Conservation (phyloP, 352 stramenopile genomes). For the Globisporangium nagaii region DNA sequence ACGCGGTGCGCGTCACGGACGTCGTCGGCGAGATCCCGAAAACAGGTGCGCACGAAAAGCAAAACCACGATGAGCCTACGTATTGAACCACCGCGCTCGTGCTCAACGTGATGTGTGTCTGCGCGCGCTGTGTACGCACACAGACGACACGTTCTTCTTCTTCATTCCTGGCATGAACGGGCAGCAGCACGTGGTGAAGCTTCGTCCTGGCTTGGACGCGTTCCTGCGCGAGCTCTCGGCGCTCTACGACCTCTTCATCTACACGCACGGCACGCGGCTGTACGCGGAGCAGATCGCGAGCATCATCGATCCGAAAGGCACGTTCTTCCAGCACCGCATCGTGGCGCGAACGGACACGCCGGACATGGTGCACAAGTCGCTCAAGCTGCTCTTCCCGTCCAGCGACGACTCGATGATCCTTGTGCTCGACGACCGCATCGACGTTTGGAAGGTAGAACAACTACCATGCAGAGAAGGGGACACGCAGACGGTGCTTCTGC, state of each 20-base stretch:
- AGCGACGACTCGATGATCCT: conserved; percentile 87
- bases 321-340: conserved; percentile 84
- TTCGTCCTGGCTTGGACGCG: conserved; percentile 84
- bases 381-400: conserved; percentile 83
- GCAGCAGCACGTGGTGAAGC: conserved; percentile 91
- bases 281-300: conserved; percentile 94
- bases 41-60: conserved; percentile 44
- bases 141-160: conserved; percentile 79
- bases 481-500: not conserved
- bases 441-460: conserved; percentile 67
- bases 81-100: too few relatives aligned
- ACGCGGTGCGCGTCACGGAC: conserved; percentile 85
- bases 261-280: conserved; percentile 91
- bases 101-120: not conserved
- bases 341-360: conserved; percentile 83
- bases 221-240: conserved; percentile 84
- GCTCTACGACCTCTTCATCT: conserved; percentile 93
- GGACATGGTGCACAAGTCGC: conserved; percentile 83
- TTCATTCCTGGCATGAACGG: conserved; percentile 57
- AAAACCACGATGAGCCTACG: too few relatives aligned
- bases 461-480: not conserved
- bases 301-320: conserved; percentile 85
- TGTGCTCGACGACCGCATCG: conserved; percentile 78
- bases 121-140: too few relatives aligned
- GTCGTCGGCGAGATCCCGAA: conserved; percentile 50